Conservation (phyloP, 345 rosid genomes). For the Murraya koenigii region DNA sequence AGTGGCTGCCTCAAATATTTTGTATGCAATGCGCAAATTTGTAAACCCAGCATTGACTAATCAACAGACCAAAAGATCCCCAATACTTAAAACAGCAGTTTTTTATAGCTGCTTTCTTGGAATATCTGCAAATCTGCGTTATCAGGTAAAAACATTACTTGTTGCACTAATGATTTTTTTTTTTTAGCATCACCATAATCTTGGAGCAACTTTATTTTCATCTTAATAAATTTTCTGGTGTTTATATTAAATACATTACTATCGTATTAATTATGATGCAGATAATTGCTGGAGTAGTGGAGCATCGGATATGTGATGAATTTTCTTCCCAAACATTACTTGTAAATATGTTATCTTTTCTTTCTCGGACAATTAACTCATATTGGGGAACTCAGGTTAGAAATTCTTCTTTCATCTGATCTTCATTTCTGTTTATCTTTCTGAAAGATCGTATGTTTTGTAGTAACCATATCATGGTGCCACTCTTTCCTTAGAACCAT, state of each 20-base stretch:
- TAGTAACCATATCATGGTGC: not conserved
- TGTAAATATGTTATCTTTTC: conserved; percentile 80
- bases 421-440: not conserved
- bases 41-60: conserved; percentile 51
- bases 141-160: conserved; percentile 54
- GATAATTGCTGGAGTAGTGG: conserved; percentile 88
- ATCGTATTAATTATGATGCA: conserved; percentile 33
- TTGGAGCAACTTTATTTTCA: not conserved
- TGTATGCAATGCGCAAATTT: conserved; percentile 50
- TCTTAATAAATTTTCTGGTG: not conserved
- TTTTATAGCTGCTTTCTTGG: conserved; percentile 80
- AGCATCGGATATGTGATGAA: conserved; percentile 79
- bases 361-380: conserved; percentile 77
- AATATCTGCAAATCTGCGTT: conserved; percentile 85
- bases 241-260: not conserved
- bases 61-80: conserved; percentile 66
- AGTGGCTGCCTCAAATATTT: conserved; percentile 71
- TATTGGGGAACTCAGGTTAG: conserved; percentile 97
- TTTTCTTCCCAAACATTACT: conserved; percentile 72
- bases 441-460: not conserved
- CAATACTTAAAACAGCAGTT: conserved; percentile 74
- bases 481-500: not conserved
- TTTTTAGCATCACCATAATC: not conserved
- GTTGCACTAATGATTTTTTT: conserved; percentile 6
- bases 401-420: conserved; percentile 16